These are phyloP conservation scores for Phytophthora palmivora DNA, from an alignment of 352 stramenopile genomes.

Conservation along the genomic window DNA sequence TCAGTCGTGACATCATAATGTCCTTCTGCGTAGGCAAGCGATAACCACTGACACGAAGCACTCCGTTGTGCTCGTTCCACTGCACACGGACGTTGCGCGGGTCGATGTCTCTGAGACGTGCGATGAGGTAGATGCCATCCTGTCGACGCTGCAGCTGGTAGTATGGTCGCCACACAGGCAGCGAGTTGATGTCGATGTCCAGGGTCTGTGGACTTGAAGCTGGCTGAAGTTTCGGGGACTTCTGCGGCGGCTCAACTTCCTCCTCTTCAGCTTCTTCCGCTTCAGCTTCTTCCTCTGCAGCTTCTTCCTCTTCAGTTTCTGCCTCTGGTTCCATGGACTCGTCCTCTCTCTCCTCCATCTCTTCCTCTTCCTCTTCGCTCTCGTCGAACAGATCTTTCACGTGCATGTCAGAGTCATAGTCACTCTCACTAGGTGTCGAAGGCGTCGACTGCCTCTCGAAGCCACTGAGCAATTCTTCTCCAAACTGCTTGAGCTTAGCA, in stretches of 20 bases:
- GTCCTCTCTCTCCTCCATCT: constrained; percentile 25
- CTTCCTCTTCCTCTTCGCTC: constrained; percentile 22
- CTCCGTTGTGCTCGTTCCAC: constrained; percentile 45
- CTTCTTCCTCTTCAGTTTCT: constrained; percentile 19
- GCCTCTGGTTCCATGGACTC: constrained; percentile 20
- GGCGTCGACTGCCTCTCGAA: constrained; percentile 8
- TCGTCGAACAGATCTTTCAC: constrained; percentile 36
- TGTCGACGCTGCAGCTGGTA: constrained; percentile 61
- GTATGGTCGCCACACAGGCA: constrained; percentile 66
- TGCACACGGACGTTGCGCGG: constrained; percentile 49
- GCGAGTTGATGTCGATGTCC: constrained; percentile 36
- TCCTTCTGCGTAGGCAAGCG: constrained; percentile 68
- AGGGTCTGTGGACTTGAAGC: background rate
- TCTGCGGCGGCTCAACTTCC: constrained; percentile 7
- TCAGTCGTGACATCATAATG: constrained; percentile 59
- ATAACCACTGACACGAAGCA: constrained; percentile 56
- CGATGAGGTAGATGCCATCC: constrained; percentile 55
- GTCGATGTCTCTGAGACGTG: constrained; percentile 39
- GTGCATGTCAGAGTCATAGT: constrained; percentile 32
- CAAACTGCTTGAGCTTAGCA: constrained; percentile 52
- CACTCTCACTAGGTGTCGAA: constrained; percentile 21
- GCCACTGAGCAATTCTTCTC: constrained; percentile 34
- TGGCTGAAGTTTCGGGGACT: constrained; percentile 3
- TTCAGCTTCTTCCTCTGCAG: too few relatives aligned
- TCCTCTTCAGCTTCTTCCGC: constrained; percentile 28